A percentile compares a stretch with the other conserved stretches of the same genome.
Evolutionary conservation across 441 rosid species (phyloP).

Genomic region (Syzygium syzygioides): DNA sequence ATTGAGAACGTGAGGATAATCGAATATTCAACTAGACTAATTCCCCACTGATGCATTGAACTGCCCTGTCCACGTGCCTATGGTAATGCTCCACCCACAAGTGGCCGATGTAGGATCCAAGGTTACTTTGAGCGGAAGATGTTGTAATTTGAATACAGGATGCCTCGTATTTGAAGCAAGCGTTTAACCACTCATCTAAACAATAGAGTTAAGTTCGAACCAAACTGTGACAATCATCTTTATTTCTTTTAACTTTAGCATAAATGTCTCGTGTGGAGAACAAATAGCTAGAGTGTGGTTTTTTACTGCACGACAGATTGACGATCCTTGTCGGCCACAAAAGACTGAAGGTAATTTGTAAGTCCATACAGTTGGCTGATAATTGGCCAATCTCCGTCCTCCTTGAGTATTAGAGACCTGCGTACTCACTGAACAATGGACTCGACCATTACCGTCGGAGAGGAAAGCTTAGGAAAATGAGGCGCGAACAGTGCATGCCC

Average conservation of each 20-base stretch:
- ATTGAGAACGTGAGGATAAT: not conserved
- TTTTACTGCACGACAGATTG: not conserved
- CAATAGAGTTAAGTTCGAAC: not conserved
- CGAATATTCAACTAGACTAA: not conserved
- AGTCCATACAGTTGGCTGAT: constrained; percentile 26
- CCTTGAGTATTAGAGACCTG: not conserved
- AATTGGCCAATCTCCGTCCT: constrained; percentile 15
- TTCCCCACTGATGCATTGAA: not conserved
- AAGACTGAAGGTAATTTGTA: constrained; percentile 20
- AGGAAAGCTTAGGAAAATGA: not conserved
- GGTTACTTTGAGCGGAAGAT: not conserved
- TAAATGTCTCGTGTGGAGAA: not conserved
- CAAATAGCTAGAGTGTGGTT: not conserved
- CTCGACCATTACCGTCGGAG: not conserved
- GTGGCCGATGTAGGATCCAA: not conserved
- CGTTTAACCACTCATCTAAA: not conserved
- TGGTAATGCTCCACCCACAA: not conserved
- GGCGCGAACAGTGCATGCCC: not conserved
- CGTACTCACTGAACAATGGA: not conserved
- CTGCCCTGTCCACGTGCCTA: not conserved
- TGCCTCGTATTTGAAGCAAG: not conserved
- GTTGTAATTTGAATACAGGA: not conserved
- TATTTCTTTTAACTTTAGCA: not conserved
- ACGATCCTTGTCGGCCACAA: not conserved
- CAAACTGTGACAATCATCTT: not conserved